These are phyloP conservation scores for Cynanchum wilfordii DNA, from an alignment of 257 asterid species.

Conservation along the genomic window DNA sequence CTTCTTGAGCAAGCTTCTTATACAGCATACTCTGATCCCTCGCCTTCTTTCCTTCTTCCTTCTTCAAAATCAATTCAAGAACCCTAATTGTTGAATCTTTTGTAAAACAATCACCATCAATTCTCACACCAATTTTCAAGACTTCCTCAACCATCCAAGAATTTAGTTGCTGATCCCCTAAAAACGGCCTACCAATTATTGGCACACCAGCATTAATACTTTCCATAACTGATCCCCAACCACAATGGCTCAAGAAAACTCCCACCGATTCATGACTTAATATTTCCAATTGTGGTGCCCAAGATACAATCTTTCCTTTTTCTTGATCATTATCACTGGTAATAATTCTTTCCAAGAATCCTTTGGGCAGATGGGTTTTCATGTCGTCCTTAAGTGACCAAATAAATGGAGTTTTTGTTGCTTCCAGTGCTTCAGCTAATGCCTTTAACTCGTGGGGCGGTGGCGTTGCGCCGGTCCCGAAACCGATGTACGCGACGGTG, in stretches of 20 bases:
- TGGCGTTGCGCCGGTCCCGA: conserved; percentile 53
- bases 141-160: conserved; percentile 9
- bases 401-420: conserved; percentile 38
- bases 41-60: not conserved
- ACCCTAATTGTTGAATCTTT: conserved; percentile 6
- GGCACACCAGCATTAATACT: conserved; percentile 18
- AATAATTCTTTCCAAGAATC: no score
- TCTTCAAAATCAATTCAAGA: not conserved
- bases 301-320: conserved; percentile 3
- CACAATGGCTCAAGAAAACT: conserved; percentile 16
- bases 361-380: no score
- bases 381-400: conserved; percentile 42
- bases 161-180: conserved; percentile 21
- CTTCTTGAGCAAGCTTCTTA: conserved; percentile 11
- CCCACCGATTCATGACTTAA: conserved; percentile 12
- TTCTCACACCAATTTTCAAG: conserved; percentile 14
- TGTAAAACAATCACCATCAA: conserved; percentile 6
- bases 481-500: conserved; percentile 58
- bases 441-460: conserved; percentile 48
- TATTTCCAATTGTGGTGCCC: conserved; percentile 19
- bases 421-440: conserved; percentile 55
- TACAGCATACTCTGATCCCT: conserved; percentile 1
- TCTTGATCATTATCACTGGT: no score
- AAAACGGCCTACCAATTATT: conserved; percentile 22
- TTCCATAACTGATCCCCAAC: conserved; percentile 23